Base-by-base conservation (phyloP, 2,329 filamentous ascomycete genomes). In the Shiraia sp. region DNA sequence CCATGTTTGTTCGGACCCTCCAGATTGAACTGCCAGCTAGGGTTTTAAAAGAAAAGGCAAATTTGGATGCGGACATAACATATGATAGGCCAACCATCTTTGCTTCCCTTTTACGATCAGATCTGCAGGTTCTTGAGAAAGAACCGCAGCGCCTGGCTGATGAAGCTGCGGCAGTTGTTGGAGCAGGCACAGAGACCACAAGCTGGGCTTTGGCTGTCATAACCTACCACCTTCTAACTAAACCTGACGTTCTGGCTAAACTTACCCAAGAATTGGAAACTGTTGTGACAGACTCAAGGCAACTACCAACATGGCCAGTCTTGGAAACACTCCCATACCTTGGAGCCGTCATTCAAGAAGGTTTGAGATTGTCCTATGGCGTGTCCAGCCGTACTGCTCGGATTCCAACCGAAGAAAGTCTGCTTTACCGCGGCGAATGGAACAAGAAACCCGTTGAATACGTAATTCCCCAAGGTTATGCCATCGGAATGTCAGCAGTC, bases 111-210 rank as follows among this genome's bases (percentile, higher is more conserved):
- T 15, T 60, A 1, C 46, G 49, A 16, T 53, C 49, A 1, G 49
- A 54, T 17, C 32, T 55, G 17, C 40, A 46, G 5, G 23, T 46
- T 2, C 28, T 47, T n/a, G 54, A 59, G 2, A 59, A 61, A 23
- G 51, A 51, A 14, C 45, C 48, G 10, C 50, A 55, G n/a, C 57
- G 65, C 10, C 40, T 69, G 5, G 47, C 55, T 1, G 63, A 67
- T 26, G 66, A 69, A 45, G 63, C 54, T 8, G 47, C 57, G 17
- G 62, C 53, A 6, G 51, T 68, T 2, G 42, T 68, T 9, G 66
- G 62, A 23, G 66, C 66, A 2, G 66, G 64, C 7, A 68, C 65
- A 14, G 62, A 66, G 16, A 69, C 65, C 2, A 68, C 62, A 5
- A 58, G 62, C 9, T 60, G 60, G 54, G 53, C 55, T 15, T 32